These are phyloP conservation scores for Petrea volubilis DNA, from an alignment of 257 asterid species.

Conservation along the genomic window DNA sequence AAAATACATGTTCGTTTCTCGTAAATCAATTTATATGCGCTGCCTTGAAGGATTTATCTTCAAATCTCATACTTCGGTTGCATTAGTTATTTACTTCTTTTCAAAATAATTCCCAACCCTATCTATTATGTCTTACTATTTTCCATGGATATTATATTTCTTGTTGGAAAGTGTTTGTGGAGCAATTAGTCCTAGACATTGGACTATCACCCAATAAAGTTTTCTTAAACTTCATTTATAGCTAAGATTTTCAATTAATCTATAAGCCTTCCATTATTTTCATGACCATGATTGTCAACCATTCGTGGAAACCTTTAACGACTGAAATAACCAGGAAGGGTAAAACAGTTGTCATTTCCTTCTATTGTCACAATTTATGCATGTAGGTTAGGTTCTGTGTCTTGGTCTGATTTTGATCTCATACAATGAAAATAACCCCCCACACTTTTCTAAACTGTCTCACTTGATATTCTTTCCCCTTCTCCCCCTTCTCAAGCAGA, in stretches of 20 bases:
- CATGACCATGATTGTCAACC: constrained; percentile 7
- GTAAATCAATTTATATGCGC: background rate
- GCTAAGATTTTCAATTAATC: background rate
- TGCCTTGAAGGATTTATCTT: background rate
- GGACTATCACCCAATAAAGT: background rate
- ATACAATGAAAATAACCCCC: constrained; percentile 1
- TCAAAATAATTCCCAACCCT: background rate
- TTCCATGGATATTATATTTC: constrained; percentile 2
- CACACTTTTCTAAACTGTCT: constrained; percentile 10
- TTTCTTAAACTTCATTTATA: background rate
- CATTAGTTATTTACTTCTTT: background rate
- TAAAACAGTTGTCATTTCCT: background rate
- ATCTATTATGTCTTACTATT: background rate
- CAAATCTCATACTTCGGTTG: background rate
- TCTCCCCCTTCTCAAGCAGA: constrained; percentile 51
- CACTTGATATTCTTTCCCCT: constrained; percentile 8
- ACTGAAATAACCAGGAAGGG: constrained; percentile 1
- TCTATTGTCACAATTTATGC: background rate
- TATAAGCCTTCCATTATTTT: background rate
- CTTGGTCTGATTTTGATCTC: constrained; percentile 8
- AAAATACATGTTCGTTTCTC: background rate
- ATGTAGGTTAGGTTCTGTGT: constrained; percentile 7
- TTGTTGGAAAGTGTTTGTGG: background rate
- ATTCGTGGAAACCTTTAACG: background rate
- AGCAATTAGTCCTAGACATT: background rate